These are phyloP conservation scores for Tieghemostelium lacteum DNA, from an alignment of 78 protist genomes.

Conservation along the genomic window DNA sequence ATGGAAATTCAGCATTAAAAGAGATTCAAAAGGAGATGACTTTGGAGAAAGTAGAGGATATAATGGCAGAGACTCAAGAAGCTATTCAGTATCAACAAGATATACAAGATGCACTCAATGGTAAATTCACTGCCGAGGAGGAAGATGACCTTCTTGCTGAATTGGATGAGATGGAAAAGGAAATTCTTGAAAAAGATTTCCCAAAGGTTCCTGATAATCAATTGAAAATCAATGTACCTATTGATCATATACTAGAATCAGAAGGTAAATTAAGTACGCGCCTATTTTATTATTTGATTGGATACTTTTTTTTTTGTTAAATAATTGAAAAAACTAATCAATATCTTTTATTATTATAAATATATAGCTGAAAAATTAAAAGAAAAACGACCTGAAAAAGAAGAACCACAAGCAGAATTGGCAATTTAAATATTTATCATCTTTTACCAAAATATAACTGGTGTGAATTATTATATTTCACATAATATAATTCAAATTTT, in stretches of 20 bases:
- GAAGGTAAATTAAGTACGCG: slow-evolving; percentile 27
- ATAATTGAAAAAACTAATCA: not conserved
- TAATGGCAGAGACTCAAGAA: slow-evolving; percentile 91
- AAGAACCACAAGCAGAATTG: not conserved
- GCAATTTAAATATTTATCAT: not conserved
- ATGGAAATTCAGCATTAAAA: slow-evolving; percentile 81
- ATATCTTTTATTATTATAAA: not conserved
- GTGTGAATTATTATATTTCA: too few species aligned
- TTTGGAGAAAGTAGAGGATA: slow-evolving; percentile 85
- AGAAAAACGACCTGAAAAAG: not conserved
- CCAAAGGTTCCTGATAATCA: slow-evolving; percentile 57
- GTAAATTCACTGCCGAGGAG: slow-evolving; percentile 73
- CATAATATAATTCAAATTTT: too few species aligned
- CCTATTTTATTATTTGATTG: not conserved
- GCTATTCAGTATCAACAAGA: slow-evolving; percentile 88
- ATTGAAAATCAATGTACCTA: slow-evolving; percentile 35
- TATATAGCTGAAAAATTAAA: not conserved
- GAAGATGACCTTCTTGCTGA: slow-evolving; percentile 74
- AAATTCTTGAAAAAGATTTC: slow-evolving; percentile 14
- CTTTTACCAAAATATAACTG: not conserved
- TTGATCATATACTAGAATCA: slow-evolving; percentile 44
- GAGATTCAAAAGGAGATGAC: slow-evolving; percentile 86
- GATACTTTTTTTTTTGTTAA: not conserved
- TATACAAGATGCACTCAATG: slow-evolving; percentile 65
- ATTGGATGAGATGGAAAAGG: slow-evolving; percentile 66